Base-by-base conservation (phyloP, 176 grass and related monocot genomes). In the Lolium multiflorum region DNA sequence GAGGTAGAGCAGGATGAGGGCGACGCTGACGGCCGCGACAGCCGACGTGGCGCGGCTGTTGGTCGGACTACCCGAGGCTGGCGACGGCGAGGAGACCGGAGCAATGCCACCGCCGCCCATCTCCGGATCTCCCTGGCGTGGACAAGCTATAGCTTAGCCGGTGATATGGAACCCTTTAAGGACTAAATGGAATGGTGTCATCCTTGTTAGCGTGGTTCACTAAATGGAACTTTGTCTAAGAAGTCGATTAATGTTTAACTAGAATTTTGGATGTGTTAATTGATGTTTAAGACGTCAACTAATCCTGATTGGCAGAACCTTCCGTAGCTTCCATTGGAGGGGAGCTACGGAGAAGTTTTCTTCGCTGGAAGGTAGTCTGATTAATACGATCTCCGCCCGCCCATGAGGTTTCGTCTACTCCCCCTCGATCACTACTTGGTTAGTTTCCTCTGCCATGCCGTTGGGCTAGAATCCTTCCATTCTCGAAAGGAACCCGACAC, bases 1-100 rank as follows among this genome's bases (percentile, higher is more conserved):
- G 11, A 85, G 25, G 76, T 52, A 76, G 70, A 90, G 79, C 39
- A 90, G 37, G 47, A 90, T 44, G 82, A 82, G 73, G 54, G 56
- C 25, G 57, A 82, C 7, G 41, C 83, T 87, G 4, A 73, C 44
- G 72, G 75, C 79, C 13, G 82, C 84, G 58, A 90, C 20, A 0
- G 81, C 74, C 15, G 87, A 62, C 5, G 20, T 25, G 3, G 81
- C 17, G 12, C 62, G 50, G 24, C 18, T 38, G 39, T 64, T 39
- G 86, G 58, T 0, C 22, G 18, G 52, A 18, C 22, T 61, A 21
- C 25, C 65, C 44, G 44, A 3, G 2, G 15, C 22, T 3, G 16
- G 51, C 54, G 76, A 26, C 8, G 41, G 52, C 1, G 55, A 35
- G 31, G 31, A 35, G 31, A 35, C 31, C 1, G 31, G 31, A 35